phyloP scores from a whole-genome alignment of 805 yeast genomes.

The Tetrapisispora nanseiensis region DNA sequence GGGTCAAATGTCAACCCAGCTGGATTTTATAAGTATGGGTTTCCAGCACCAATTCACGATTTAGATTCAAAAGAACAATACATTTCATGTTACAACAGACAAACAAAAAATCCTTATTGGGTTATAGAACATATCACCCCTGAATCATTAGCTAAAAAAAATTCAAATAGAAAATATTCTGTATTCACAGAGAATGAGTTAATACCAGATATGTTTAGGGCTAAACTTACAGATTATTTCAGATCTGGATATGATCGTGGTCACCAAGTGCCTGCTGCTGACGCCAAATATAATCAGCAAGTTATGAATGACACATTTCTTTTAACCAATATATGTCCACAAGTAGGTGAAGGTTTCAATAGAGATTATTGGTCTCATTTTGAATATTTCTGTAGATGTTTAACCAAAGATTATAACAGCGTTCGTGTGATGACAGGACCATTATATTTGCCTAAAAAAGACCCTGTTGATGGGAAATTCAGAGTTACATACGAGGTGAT shows the following conservation, averaged over 20 bases:
- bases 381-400: conserved; percentile 76
- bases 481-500: conserved; percentile 83
- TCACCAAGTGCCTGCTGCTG: conserved; percentile 96
- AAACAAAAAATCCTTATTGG: conserved; percentile 78
- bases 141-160: conserved; percentile 45
- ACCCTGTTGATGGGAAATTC: conserved; percentile 69
- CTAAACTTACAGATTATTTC: conserved; percentile 73
- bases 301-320: conserved; percentile 95
- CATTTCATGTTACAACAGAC: conserved; percentile 77
- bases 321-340: conserved; percentile 89
- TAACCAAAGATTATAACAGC: conserved; percentile 58
- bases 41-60: conserved; percentile 93
- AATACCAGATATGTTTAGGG: conserved; percentile 71
- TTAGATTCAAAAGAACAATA: conserved; percentile 64
- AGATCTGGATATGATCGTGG: conserved; percentile 95
- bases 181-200: conserved; percentile 79
- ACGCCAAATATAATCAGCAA: conserved; percentile 78
- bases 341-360: conserved; percentile 95
- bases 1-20: conserved; percentile 49
- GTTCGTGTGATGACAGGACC: conserved; percentile 94
- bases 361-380: conserved; percentile 97
- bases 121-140: conserved; percentile 80
- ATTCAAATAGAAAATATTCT: conserved; percentile 70
- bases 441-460: conserved; percentile 68
- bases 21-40: conserved; percentile 82